phyloP scores from a whole-genome alignment of 768 basidiomycete genomes.

The Naganishia friedmannii region DNA sequence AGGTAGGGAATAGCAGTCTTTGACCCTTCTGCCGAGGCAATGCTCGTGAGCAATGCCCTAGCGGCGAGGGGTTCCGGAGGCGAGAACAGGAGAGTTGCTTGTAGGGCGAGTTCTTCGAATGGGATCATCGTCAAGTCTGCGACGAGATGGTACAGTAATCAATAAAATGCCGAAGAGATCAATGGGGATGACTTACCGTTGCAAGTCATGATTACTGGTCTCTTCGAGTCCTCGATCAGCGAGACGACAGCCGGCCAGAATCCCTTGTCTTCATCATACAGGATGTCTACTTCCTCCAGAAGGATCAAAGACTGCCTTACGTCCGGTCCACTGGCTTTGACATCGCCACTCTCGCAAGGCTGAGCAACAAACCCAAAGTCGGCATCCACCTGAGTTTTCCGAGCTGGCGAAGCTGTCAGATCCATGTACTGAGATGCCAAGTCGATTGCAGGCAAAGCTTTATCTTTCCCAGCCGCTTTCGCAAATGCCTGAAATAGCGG shows the following conservation, averaged over 20 bases:
- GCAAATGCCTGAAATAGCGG: slow-evolving; percentile 32
- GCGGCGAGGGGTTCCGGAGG: slow-evolving; percentile 61
- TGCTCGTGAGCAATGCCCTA: slow-evolving; percentile 65
- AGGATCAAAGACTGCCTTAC: slow-evolving; percentile 82
- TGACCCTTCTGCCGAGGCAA: slow-evolving; percentile 55
- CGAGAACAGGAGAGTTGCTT: slow-evolving; percentile 66
- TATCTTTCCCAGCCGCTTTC: not conserved
- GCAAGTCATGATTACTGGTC: slow-evolving; percentile 92
- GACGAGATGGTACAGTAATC: not conserved
- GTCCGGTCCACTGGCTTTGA: slow-evolving; percentile 9
- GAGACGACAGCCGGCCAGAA: slow-evolving; percentile 81
- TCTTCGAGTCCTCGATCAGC: slow-evolving; percentile 74
- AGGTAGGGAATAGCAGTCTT: slow-evolving; percentile 5
- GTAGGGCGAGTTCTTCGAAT: slow-evolving; percentile 68
- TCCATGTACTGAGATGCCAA: not conserved
- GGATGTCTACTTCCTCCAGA: slow-evolving; percentile 90
- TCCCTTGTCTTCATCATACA: slow-evolving; percentile 74
- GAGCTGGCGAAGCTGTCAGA: slow-evolving; percentile 14
- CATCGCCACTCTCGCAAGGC: slow-evolving; percentile 18
- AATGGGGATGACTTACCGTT: slow-evolving; percentile 70
- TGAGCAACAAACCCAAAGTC: slow-evolving; percentile 23
- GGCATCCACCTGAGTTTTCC: not conserved
- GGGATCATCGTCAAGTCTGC: slow-evolving; percentile 74
- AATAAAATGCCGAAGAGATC: not conserved
- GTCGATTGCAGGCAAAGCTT: not conserved